These are phyloP conservation scores for Aspergillus funiculosus DNA, from an alignment of 495 filamentous ascomycete species.

Conservation along the genomic window DNA sequence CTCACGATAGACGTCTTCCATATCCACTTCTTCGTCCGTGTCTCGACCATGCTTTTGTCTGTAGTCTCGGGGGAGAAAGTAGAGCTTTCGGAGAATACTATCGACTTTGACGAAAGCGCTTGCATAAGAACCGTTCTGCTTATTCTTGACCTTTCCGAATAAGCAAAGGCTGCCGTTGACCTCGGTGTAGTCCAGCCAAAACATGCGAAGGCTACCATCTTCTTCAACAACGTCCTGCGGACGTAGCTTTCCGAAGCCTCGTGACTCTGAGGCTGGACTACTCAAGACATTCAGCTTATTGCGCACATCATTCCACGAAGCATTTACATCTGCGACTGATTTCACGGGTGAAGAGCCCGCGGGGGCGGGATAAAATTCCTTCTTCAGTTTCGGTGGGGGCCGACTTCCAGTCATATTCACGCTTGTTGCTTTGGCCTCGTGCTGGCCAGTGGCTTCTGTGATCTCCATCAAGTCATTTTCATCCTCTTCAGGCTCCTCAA, in stretches of 20 bases:
- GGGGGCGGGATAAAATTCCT: slow-evolving; percentile 59
- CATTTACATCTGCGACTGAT: slow-evolving; percentile 53
- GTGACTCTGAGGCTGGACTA: slow-evolving; percentile 58
- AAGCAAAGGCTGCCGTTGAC: slow-evolving; percentile 86
- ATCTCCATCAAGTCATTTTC: slow-evolving; percentile 85
- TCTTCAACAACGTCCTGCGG: slow-evolving; percentile 77
- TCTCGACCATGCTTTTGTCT: slow-evolving; percentile 58
- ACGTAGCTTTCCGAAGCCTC: slow-evolving; percentile 68
- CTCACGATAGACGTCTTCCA: slow-evolving; percentile 86
- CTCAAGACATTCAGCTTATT: slow-evolving; percentile 79
- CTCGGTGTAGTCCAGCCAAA: slow-evolving; percentile 96
- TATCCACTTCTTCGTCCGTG: slow-evolving; percentile 74
- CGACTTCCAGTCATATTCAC: slow-evolving; percentile 85
- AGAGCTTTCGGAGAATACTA: slow-evolving; percentile 88
- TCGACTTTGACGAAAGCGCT: slow-evolving; percentile 97
- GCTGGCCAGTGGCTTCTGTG: slow-evolving; percentile 59
- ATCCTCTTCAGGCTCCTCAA: slow-evolving; percentile 61
- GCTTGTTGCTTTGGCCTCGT: slow-evolving; percentile 58
- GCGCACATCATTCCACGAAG: slow-evolving; percentile 89
- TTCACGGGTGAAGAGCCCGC: slow-evolving; percentile 71
- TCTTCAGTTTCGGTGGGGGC: slow-evolving; percentile 69
- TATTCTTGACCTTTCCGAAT: slow-evolving; percentile 95
- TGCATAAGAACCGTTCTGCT: slow-evolving; percentile 66
- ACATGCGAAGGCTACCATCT: slow-evolving; percentile 87
- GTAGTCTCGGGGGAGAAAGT: slow-evolving; percentile 79